Evolutionary conservation across 306 rosid species (phyloP), one percentile per base, ranked within the genome.

Genomic region (Corylus avellana): DNA sequence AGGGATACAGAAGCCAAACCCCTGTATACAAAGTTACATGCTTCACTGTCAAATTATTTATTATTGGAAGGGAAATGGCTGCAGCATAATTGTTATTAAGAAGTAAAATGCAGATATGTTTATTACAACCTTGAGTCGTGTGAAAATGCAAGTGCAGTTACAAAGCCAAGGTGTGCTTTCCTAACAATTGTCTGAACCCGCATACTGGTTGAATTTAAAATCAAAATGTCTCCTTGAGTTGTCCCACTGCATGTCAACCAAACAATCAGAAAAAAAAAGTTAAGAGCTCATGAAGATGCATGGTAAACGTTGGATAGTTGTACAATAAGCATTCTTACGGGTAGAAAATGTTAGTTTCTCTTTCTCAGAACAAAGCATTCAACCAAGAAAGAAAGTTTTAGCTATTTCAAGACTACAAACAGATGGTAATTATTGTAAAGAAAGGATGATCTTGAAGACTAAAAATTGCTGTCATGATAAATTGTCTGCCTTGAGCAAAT

Each of bases 101-200:
- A 55, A 14, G 68, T 13, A 84, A 25, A 61, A 51, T 12, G 64
- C 32, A 22, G 20, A 74, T 17, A 37, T 63, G n/a, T 72, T 22
- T 48, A 68, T 73, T 79, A 82, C 75, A 54, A 94, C 99, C 99
- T 92, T 87, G 99, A 88, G 86, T 95, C 96, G 75, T 56, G 91
- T 37, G 97, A 88, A 84, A 95, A 93, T 54, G 90, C 89, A 88
- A 95, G 79, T 37, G 98, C 88, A 73, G 99, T 95, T 51, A 95
- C 92, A 27, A 95, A 85, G 82, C 98, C 99, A 66, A 87, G 85
- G 87, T 95, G 98, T 50, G 99, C 98, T 79, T 51, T 90, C 77
- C 86, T 88, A 64, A 91, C 80, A 75, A 72, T 82, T 80, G 89
- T 79, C 44, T 83, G 96, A 50, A 87, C 89, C 73, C 66, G 86